Evolutionary conservation across 2,329 filamentous ascomycete genomes (phyloP).

Genomic region (Pestalotiopsis sp.): DNA sequence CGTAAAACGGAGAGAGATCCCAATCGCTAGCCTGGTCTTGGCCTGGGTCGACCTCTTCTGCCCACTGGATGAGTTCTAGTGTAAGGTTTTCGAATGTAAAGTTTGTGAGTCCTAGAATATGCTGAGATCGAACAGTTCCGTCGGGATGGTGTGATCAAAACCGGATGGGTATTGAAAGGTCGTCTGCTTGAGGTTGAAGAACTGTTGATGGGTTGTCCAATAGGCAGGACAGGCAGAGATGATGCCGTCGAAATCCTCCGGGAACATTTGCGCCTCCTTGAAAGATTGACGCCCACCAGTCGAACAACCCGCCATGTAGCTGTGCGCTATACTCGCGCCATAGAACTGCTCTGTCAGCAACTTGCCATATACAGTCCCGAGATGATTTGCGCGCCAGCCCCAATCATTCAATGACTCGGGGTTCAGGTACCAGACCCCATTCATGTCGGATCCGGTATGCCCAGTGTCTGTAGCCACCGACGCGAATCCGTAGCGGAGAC

Average conservation of each 20-base stretch:
- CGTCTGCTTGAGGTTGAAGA: conserved; percentile 40
- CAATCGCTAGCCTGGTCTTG: conserved; percentile 20
- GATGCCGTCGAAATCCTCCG: conserved; percentile 56
- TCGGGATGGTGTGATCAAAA: conserved; percentile 43
- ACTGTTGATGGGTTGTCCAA: conserved; percentile 23
- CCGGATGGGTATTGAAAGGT: conserved; percentile 39
- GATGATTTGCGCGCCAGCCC: conserved; percentile 34
- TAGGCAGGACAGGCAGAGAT: conserved; percentile 42
- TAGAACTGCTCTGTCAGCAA: conserved; percentile 47
- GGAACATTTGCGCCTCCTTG: conserved; percentile 50
- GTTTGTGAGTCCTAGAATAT: neutral
- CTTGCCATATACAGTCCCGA: conserved; percentile 47
- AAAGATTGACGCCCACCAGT: conserved; percentile 57
- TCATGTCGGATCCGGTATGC: conserved; percentile 37
- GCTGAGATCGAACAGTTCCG: conserved; percentile 37
- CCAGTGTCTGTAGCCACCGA: conserved; percentile 43
- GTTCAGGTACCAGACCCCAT: conserved; percentile 25
- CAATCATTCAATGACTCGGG: conserved; percentile 32
- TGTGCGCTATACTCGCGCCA: conserved; percentile 34
- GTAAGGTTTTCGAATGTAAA: neutral
- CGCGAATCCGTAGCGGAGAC: conserved; percentile 35
- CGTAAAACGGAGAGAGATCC: conserved; percentile 15
- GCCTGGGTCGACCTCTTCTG: conserved; percentile 16
- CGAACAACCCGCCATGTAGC: conserved; percentile 54
- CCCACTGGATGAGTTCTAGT: neutral